Evolutionary conservation across 192 early-diverging fungal genomes (phyloP).

Genomic region (Piromyces sp.): DNA sequence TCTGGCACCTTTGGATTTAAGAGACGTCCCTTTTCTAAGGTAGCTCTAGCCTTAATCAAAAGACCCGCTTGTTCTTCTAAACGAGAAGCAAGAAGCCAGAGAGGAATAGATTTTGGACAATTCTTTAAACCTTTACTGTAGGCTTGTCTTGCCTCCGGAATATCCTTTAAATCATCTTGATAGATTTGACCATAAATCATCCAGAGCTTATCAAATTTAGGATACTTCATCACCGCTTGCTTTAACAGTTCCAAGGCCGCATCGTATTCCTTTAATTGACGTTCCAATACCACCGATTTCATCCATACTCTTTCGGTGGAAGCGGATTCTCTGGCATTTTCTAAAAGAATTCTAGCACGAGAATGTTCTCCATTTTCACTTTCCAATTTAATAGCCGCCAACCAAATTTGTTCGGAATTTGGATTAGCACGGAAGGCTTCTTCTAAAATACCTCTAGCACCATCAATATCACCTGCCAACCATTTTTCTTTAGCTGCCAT

Average conservation of each 20-base stretch:
- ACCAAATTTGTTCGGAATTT: constrained; percentile 76
- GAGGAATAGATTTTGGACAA: constrained; percentile 51
- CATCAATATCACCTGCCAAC: constrained; percentile 59
- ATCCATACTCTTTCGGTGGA: constrained; percentile 82
- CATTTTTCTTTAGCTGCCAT: constrained; percentile 94
- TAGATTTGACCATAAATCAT: constrained; percentile 76
- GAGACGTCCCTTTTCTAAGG: constrained; percentile 70
- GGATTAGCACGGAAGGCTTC: constrained; percentile 82
- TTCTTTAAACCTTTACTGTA: constrained; percentile 51
- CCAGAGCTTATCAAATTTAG: constrained; percentile 76
- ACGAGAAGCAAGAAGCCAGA: constrained; percentile 67
- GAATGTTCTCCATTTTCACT: constrained; percentile 65
- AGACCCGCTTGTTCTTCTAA: constrained; percentile 55
- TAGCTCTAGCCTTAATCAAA: constrained; percentile 56
- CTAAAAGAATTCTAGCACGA: constrained; percentile 56
- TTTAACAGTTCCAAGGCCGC: constrained; percentile 50
- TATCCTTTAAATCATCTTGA: constrained; percentile 37
- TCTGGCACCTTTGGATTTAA: constrained; percentile 59
- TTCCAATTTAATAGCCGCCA: constrained; percentile 92
- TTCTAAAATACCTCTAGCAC: constrained; percentile 66
- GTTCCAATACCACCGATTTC: constrained; percentile 75
- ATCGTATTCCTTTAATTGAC: constrained; percentile 37
- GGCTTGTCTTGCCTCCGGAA: constrained; percentile 47
- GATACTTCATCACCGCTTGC: constrained; percentile 48
- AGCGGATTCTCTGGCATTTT: constrained; percentile 52